Evolutionary conservation across 2,329 filamentous ascomycete genomes (phyloP).

Genomic region (Colletotrichum eleusines): DNA sequence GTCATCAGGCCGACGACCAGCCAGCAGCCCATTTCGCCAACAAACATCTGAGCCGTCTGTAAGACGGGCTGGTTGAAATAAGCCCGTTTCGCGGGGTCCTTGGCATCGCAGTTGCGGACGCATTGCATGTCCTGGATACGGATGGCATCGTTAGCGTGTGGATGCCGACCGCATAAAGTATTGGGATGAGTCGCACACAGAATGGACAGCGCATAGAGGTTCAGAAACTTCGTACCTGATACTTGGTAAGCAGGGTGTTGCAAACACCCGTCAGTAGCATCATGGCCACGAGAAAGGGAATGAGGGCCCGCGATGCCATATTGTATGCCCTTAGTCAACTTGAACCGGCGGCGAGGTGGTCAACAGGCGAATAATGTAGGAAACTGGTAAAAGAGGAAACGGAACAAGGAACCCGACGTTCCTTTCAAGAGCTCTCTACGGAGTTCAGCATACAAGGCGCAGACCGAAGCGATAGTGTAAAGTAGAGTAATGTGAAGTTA

Average conservation of each 20-base stretch:
- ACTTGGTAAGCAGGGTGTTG: slow-evolving; percentile 97
- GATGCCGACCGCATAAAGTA: neutral
- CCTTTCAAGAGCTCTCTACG: neutral
- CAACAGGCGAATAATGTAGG: neutral
- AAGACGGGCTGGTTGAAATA: slow-evolving; percentile 95
- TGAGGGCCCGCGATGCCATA: slow-evolving; percentile 79
- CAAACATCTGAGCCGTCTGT: slow-evolving; percentile 98
- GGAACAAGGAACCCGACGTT: neutral
- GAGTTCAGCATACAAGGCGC: neutral
- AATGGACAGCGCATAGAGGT: neutral
- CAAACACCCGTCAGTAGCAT: slow-evolving; percentile 97
- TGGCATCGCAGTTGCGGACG: slow-evolving; percentile 85
- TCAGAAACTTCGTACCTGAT: slow-evolving; percentile 73
- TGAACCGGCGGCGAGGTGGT: neutral
- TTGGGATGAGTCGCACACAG: neutral
- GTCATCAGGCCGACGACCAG: slow-evolving; percentile 81
- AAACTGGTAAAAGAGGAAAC: neutral
- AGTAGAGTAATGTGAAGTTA: neutral
- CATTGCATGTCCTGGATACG: slow-evolving; percentile 88
- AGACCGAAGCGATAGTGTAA: neutral
- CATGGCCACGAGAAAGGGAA: slow-evolving; percentile 92
- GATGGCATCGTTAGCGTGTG: slow-evolving; percentile 11
- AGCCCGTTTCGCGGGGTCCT: slow-evolving; percentile 73
- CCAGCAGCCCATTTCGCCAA: slow-evolving; percentile 97
- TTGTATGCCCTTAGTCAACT: slow-evolving; percentile 36